Conservation (phyloP, 1,284 basidiomycete species). For the Xerocomus cyaneibrunnescens region DNA sequence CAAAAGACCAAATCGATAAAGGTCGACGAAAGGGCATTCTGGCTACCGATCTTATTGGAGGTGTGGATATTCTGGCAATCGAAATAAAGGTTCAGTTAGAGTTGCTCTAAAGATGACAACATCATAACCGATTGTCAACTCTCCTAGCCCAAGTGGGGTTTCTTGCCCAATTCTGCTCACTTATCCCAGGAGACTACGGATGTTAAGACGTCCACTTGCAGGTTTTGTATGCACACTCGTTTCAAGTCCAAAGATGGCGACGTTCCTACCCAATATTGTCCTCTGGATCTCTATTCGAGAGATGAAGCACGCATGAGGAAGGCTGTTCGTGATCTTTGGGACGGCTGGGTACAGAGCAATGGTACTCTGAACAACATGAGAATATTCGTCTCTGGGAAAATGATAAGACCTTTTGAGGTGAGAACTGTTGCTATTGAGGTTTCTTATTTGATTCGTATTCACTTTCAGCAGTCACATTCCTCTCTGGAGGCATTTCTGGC, state of each 20-base stretch:
- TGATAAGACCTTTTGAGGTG: slow-evolving; percentile 62
- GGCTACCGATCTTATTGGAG: slow-evolving; percentile 72
- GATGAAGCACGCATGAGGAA: slow-evolving; percentile 53
- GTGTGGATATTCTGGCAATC: slow-evolving; percentile 57
- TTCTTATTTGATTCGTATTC: not conserved
- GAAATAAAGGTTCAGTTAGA: slow-evolving; percentile 77
- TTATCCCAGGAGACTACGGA: slow-evolving; percentile 55
- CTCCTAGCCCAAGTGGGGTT: slow-evolving; percentile 90
- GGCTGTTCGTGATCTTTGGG: slow-evolving; percentile 75
- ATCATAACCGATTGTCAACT: not conserved
- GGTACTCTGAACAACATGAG: slow-evolving; percentile 79
- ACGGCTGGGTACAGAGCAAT: slow-evolving; percentile 61
- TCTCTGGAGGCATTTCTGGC: slow-evolving; percentile 21
- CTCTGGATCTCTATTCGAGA: slow-evolving; percentile 82
- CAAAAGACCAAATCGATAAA: slow-evolving; percentile 58
- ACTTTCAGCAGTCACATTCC: slow-evolving; percentile 9
- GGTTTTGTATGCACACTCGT: slow-evolving; percentile 87
- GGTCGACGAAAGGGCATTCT: slow-evolving; percentile 57
- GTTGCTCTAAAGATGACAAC: not conserved
- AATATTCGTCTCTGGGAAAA: slow-evolving; percentile 68
- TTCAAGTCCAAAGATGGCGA: slow-evolving; percentile 43
- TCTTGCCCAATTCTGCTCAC: slow-evolving; percentile 65
- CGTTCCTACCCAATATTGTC: slow-evolving; percentile 68
- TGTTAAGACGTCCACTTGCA: slow-evolving; percentile 72
- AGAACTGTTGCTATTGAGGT: slow-evolving; percentile 19